These are phyloP conservation scores for Aspergillus fructus DNA, from an alignment of 2,329 filamentous ascomycete genomes.

Conservation along the genomic window DNA sequence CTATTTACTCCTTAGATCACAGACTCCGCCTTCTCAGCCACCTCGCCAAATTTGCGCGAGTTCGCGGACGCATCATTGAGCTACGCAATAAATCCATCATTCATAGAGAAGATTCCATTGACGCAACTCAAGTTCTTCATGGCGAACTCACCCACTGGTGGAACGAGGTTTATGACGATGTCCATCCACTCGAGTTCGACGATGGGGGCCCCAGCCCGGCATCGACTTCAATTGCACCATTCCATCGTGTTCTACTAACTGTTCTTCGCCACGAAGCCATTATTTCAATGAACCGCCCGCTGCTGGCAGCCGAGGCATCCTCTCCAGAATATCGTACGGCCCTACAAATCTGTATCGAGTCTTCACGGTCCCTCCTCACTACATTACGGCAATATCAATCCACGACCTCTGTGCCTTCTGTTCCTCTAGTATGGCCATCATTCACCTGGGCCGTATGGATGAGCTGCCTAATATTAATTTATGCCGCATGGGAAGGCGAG, in stretches of 20 bases:
- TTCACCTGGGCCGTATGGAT: slow-evolving; percentile 57
- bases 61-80: slow-evolving; percentile 54
- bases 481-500: slow-evolving; percentile 50
- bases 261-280: slow-evolving; percentile 51
- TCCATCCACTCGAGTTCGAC: slow-evolving; percentile 39
- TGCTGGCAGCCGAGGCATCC: slow-evolving; percentile 47
- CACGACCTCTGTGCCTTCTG: not conserved
- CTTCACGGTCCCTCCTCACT: slow-evolving; percentile 50
- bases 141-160: slow-evolving; percentile 53
- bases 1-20: slow-evolving; percentile 3
- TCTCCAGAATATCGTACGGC: slow-evolving; percentile 40
- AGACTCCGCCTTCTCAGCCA: slow-evolving; percentile 40
- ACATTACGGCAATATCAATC: slow-evolving; percentile 35
- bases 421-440: slow-evolving; percentile 50
- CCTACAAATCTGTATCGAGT: slow-evolving; percentile 53
- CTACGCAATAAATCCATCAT: slow-evolving; percentile 54
- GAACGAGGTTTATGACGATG: slow-evolving; percentile 53
- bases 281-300: slow-evolving; percentile 53
- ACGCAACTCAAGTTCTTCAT: slow-evolving; percentile 45
- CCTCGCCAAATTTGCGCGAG: slow-evolving; percentile 49
- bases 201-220: not conserved
- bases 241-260: slow-evolving; percentile 45
- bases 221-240: slow-evolving; percentile 24
- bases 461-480: slow-evolving; percentile 52
- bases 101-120: slow-evolving; percentile 44